These are phyloP conservation scores for Naganishia liquefaciens DNA, from an alignment of 1,284 basidiomycete species.

Conservation along the genomic window DNA sequence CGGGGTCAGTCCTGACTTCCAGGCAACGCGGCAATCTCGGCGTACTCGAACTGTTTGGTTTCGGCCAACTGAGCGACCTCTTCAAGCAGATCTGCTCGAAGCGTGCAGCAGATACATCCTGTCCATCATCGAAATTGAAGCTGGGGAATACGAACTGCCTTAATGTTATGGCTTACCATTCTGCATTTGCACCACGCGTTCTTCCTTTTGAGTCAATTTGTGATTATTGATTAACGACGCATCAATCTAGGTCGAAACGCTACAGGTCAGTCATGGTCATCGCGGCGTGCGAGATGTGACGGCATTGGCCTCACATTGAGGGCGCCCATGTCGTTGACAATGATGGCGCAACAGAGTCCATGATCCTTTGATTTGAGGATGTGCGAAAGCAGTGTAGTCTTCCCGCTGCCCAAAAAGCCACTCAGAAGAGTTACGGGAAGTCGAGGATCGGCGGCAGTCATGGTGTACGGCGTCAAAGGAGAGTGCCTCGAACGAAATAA, in stretches of 20 bases:
- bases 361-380: constrained; percentile 56
- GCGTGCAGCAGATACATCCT: constrained; percentile 58
- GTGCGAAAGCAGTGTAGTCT: constrained; percentile 56
- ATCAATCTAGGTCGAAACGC: constrained; percentile 50
- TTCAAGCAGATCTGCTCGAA: constrained; percentile 57
- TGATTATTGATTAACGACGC: constrained; percentile 53
- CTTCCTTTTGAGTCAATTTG: constrained; percentile 53
- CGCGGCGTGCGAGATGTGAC: neutral
- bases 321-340: constrained; percentile 57
- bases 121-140: neutral
- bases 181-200: constrained; percentile 56
- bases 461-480: no score
- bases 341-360: constrained; percentile 52
- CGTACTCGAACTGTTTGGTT: constrained; percentile 48
- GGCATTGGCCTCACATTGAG: constrained; percentile 40
- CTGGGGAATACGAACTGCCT: no score
- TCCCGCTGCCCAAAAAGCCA: constrained; percentile 57
- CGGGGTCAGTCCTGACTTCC: no score
- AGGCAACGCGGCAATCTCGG: neutral
- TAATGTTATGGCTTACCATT: constrained; percentile 47
- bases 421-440: constrained; percentile 57
- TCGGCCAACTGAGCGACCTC: constrained; percentile 55
- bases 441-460: constrained; percentile 34
- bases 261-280: neutral
- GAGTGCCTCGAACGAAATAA: no score